Conservation (phyloP, 1,284 basidiomycete species). For the Tilletia caries region DNA sequence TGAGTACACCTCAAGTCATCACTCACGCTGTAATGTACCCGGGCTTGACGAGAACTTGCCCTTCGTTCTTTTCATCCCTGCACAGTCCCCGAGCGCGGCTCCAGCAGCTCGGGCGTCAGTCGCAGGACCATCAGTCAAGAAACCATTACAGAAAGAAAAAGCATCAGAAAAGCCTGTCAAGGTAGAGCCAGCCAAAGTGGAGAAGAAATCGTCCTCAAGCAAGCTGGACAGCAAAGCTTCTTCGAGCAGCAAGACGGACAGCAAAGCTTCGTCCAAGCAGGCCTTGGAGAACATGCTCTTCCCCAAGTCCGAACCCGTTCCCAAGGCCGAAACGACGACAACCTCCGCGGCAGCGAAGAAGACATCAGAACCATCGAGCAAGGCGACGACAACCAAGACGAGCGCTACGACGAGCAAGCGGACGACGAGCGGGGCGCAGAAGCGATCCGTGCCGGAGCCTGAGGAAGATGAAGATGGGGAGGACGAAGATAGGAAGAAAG, state of each 20-base stretch:
- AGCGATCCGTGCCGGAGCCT: conserved; percentile 13
- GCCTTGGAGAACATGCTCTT: conserved; percentile 1
- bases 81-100: conserved; percentile 24
- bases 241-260: background rate
- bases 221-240: conserved; percentile 19
- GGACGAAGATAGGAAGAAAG: conserved; percentile 20
- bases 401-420: no score
- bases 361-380: no score
- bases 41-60: background rate
- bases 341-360: no score
- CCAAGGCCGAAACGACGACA: background rate
- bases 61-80: conserved; percentile 16
- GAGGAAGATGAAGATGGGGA: conserved; percentile 32
- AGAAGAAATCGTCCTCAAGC: background rate
- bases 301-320: background rate
- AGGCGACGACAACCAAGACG: no score
- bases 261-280: conserved; percentile 22
- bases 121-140: conserved; percentile 10
- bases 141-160: no score
- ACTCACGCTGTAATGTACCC: background rate
- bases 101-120: conserved; percentile 14
- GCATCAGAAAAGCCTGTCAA: no score
- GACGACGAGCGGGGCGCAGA: no score
- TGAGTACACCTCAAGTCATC: background rate
- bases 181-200: conserved; percentile 15